Evolutionary conservation across 768 basidiomycete genomes (phyloP).

Genomic region (Podaxis pistillaris): DNA sequence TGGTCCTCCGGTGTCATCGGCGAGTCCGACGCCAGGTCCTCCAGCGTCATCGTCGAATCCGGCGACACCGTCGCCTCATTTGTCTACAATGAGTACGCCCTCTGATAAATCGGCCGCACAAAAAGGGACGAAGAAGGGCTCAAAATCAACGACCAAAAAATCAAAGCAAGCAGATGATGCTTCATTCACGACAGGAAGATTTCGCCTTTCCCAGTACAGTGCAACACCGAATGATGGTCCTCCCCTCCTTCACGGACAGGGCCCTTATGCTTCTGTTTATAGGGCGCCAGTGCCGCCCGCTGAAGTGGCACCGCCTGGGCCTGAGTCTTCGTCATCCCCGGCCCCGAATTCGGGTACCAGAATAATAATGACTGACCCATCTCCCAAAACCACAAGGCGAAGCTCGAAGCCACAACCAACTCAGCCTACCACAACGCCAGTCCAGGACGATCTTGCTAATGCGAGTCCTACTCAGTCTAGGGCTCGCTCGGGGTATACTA

Average conservation of each 20-base stretch:
- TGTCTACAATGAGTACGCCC: constrained; percentile 13
- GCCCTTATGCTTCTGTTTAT: constrained; percentile 41
- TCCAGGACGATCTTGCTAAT: constrained; percentile 1
- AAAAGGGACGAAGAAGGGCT: constrained; percentile 24
- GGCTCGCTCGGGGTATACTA: constrained; percentile 2
- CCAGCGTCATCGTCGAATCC: constrained; percentile 11
- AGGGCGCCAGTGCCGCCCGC: constrained; percentile 18
- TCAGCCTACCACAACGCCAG: background rate
- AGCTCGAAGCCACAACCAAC: constrained; percentile 1
- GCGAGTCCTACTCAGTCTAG: constrained; percentile 2
- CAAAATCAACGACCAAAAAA: constrained; percentile 12
- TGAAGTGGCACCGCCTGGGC: constrained; percentile 9
- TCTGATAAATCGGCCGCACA: constrained; percentile 7
- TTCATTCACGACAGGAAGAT: constrained; percentile 30
- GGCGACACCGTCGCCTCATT: constrained; percentile 12
- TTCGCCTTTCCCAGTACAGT: constrained; percentile 44
- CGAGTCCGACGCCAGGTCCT: constrained; percentile 8
- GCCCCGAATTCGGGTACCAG: constrained; percentile 1
- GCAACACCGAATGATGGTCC: constrained; percentile 30
- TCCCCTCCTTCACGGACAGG: constrained; percentile 32
- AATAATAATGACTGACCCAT: constrained; percentile 1
- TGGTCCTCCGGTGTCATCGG: constrained; percentile 7
- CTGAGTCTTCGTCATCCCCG: background rate
- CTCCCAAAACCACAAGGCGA: constrained; percentile 1
- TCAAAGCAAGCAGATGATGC: constrained; percentile 8